Evolutionary conservation across 1,284 basidiomycete species (phyloP), one percentile per base, ranked within the genome.

Genomic region (Stygiomarasmius scandens): DNA sequence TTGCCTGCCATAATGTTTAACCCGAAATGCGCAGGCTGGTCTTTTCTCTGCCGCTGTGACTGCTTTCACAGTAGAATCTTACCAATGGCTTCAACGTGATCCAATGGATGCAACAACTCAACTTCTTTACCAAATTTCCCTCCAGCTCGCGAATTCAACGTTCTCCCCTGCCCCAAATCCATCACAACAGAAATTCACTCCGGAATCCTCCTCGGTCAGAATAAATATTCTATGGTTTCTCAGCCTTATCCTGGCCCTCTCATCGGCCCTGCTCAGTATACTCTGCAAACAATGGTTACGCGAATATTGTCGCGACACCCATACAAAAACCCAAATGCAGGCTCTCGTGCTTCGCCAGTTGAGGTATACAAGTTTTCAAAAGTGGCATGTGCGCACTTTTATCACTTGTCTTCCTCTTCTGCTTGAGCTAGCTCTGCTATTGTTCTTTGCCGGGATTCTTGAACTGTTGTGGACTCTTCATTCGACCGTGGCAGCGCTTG

Each of bases 21-120:
- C n/a, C 2, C 25, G 16, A 3, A 55, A 23, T 47, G 52, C 16
- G 20, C 20, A 65, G 64, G 61, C 59, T 47, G 61, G 64, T 48
- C 50, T 66, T 4, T 66, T 66, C 57, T 63, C 64, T 38, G 58
- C 63, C 24, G 62, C 58, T 25, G 62, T 66, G n/a, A 62, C 63
- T 22, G 57, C 58, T 8, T 65, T 63, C 41, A 54, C 54, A 11
- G 56, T 65, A 16, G 58, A 64, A 38, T 60, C 60, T 43, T 64
- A 64, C 45, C 45, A 62, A 44, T 49, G 22, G 8, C 50, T 66
- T 16, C 34, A 54, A 19, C 55, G 57, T 11, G 57, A 61, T 48
- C 48, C 52, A 11, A 23, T 20, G 9, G 55, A 59, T 11, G 36
- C 20, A 32, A 59, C 49, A 6, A 49, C 55, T 10, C 25, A 20